These are phyloP conservation scores for Globisporangium paroecandrum DNA, from an alignment of 352 stramenopile species.

Conservation along the genomic window DNA sequence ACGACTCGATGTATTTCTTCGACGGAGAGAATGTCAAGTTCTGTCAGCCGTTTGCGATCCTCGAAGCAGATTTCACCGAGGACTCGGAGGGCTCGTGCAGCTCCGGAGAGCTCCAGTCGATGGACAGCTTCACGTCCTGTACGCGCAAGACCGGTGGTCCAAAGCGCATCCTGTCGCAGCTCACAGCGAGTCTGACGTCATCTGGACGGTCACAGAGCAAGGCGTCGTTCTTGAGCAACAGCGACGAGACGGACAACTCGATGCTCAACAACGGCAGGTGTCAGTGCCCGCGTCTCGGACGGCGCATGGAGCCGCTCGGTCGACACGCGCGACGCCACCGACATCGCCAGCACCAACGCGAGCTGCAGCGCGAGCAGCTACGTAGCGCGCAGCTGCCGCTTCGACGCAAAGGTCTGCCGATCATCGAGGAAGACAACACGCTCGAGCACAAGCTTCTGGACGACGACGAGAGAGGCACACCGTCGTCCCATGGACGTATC, in stretches of 20 bases:
- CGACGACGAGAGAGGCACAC: background rate
- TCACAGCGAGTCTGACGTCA: constrained; percentile 12
- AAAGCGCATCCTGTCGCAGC: constrained; percentile 12
- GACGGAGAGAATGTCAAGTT: constrained; percentile 32
- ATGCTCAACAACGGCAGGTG: constrained; percentile 2
- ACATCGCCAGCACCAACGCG: constrained; percentile 4
- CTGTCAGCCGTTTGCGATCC: constrained; percentile 37
- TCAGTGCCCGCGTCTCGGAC: constrained; percentile 13
- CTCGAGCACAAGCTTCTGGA: constrained; percentile 13
- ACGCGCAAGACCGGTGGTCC: background rate
- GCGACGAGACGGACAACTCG: constrained; percentile 12
- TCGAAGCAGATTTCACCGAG: constrained; percentile 24
- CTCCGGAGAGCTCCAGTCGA: constrained; percentile 5
- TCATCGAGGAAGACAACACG: constrained; percentile 20
- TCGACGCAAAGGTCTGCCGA: constrained; percentile 6
- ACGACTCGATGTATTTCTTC: constrained; percentile 45
- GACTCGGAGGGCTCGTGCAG: constrained; percentile 12
- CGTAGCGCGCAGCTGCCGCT: background rate
- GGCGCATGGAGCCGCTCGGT: constrained; percentile 12
- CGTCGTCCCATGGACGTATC: background rate
- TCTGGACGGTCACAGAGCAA: constrained; percentile 10
- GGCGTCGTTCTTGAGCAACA: constrained; percentile 11
- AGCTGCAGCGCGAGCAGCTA: background rate
- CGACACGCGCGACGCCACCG: constrained; percentile 6
- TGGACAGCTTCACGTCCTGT: constrained; percentile 9